Evolutionary conservation across 1,284 basidiomycete species (phyloP).

Genomic region (Dichomitus squalens): DNA sequence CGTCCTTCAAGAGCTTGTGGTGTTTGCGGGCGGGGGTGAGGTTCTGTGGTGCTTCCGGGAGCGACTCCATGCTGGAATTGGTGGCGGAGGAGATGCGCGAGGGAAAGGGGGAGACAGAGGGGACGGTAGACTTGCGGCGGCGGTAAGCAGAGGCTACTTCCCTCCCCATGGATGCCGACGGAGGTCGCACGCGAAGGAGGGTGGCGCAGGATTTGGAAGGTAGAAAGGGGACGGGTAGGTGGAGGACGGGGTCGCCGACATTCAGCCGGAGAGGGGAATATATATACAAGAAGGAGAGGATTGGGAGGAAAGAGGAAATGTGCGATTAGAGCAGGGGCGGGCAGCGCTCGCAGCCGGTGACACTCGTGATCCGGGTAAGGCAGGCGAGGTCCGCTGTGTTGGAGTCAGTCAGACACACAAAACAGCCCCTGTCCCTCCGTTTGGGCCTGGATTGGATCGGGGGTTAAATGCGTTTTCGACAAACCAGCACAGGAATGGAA

Average conservation of each 20-base stretch:
- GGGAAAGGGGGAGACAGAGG: conserved; percentile 26
- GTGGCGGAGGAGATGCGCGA: conserved; percentile 31
- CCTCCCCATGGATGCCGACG: conserved; percentile 24
- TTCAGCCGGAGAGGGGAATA: conserved; percentile 28
- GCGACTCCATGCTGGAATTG: conserved; percentile 29
- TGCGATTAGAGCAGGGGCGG: conserved; percentile 16
- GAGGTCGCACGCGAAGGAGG: conserved; percentile 25
- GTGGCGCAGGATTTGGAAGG: conserved; percentile 29
- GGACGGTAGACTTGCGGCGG: conserved; percentile 25
- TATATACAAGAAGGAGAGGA: conserved; percentile 26
- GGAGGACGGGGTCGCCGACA: conserved; percentile 27
- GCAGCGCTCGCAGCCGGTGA: conserved; percentile 29
- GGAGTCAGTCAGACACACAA: conserved; percentile 37
- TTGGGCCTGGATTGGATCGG: conserved; percentile 26
- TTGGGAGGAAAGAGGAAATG: conserved; percentile 4
- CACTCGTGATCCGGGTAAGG: conserved; percentile 43
- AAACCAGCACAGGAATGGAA: conserved; percentile 20
- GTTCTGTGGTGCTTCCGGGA: conserved; percentile 37
- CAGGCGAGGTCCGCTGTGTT: conserved; percentile 37
- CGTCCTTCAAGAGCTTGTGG: conserved; percentile 80
- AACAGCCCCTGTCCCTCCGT: conserved; percentile 23
- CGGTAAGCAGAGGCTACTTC: conserved; percentile 34
- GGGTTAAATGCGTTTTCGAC: conserved; percentile 3
- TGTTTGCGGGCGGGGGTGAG: conserved; percentile 81
- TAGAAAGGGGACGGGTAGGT: conserved; percentile 30